Percentiles rank a stretch among this genome's conserved stretches.
phyloP scores from a whole-genome alignment of 2,329 filamentous ascomycete species.

The Gnomoniopsis sp. region DNA sequence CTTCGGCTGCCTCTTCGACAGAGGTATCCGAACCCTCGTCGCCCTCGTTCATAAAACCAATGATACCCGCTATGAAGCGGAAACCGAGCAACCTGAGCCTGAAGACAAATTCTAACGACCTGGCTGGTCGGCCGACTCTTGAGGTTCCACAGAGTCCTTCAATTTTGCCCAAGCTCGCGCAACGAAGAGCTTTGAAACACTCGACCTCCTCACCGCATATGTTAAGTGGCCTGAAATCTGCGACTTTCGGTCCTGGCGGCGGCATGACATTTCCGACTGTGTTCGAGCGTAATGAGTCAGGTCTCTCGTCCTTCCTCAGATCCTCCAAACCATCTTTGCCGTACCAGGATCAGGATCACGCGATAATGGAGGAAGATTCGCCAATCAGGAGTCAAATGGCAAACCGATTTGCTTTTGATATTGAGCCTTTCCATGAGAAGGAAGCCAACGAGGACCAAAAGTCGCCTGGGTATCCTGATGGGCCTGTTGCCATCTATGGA shows the following conservation, averaged over 20 bases:
- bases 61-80: conserved; percentile 65
- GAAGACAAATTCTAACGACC: conserved; percentile 64
- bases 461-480: conserved; percentile 77
- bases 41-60: conserved; percentile 77
- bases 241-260: conserved; percentile 57
- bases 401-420: conserved; percentile 54
- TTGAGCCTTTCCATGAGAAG: conserved; percentile 62
- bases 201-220: conserved; percentile 67
- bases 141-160: conserved; percentile 55
- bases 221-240: conserved; percentile 55
- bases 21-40: conserved; percentile 65
- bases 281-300: conserved; percentile 56
- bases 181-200: conserved; percentile 62
- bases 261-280: conserved; percentile 64
- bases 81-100: conserved; percentile 77
- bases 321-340: conserved; percentile 40
- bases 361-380: conserved; percentile 54
- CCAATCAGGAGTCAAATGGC: conserved; percentile 61
- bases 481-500: conserved; percentile 77
- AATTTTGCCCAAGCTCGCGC: conserved; percentile 52
- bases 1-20: conserved; percentile 43
- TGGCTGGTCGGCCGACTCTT: conserved; percentile 45
- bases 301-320: conserved; percentile 52
- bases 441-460: conserved; percentile 76
- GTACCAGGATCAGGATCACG: conserved; percentile 30